Evolutionary conservation across 768 basidiomycete genomes (phyloP), one percentile per base, ranked within the genome.

Genomic region (Xerocomus spinulosus): DNA sequence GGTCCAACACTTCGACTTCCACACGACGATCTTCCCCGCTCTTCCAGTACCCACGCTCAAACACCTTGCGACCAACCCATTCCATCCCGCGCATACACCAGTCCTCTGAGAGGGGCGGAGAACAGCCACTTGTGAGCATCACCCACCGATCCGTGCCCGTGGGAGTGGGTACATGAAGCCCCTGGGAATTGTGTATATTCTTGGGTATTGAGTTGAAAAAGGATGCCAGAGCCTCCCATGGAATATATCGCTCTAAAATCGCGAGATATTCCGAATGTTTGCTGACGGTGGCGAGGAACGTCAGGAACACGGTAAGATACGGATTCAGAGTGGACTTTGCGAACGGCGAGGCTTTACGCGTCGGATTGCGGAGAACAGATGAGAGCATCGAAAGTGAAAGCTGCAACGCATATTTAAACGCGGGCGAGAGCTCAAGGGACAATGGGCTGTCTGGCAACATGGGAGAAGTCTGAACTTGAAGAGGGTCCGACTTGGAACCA

Each of bases 71-170:
- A 6, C 90, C 87, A 4, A 91, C 85, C 96, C 96, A 99, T 57
- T 93, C 93, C 84, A 94, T 91, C 1, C 96, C 96, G 26, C 96
- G 79, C 55, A 97, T 63, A 58, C 87, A 89, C 92, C 94, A 97
- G 59, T 98, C 96, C 67, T 99, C 96, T 0, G 88, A 78, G 2
- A 98, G 70, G 0, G 90, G 83, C 0, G 83, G 83, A 18, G 78
- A 69, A 51, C 81, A 84, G 13, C 80, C 80, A 37, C 74, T 81
- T 0, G 85, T 87, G 26, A 89, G 73, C 72, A 93, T 81, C 20
- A 70, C 63, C 73, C 83, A 82, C 30, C 78, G 75, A 37, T 84
- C 77, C 29, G 68, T 63, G n/a, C 70, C 63, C 26, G 63, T 36
- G 39, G 59, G 54, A 52, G 55, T 44, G 45, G 63, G 50, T 17